Evolutionary conservation across 2,329 filamentous ascomycete genomes (phyloP), one percentile per base, ranked within the genome.

Genomic region (Trichoderma koningiopsis): DNA sequence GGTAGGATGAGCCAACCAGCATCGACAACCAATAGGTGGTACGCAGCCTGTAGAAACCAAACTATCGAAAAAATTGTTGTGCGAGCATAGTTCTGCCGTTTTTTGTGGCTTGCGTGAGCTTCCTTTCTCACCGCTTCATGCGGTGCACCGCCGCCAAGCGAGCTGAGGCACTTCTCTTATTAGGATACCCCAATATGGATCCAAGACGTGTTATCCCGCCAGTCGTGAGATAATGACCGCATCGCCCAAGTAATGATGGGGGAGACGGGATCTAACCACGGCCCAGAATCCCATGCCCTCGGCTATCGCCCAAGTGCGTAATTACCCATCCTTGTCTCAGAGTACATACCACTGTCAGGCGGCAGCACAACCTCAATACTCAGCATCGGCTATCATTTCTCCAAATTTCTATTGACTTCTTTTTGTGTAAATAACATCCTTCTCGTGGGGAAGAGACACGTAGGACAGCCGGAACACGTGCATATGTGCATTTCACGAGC

Each of bases 61-160:
- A 63, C 66, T 62, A 68, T 68, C 52, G 66, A 68, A 68, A 56
- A 68, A 56, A 68, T 58, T 29, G 66, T 29, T 68, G 66, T 62
- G 66, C 31, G 57, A 65, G 63, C 16, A 60, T 29, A 40, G 40
- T n/a, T 57, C 16, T 49, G 29, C 29, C 27, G 33, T 59, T 49
- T 16, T 16, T 24, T 52, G 53, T 64, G 60, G 59, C 37, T 52
- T 56, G 37, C 24, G 53, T 35, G 55, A 58, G 63, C 55, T 33
- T 59, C 47, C 61, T 33, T 47, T 66, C 53, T 66, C 68, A 66
- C 68, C 68, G 68, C 68, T 69, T 52, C 40, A 65, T 56, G 61
- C 47, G 55, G 68, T 69, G 61, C 31, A 61, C 43, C 60, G 31
- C 66, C 60, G 55, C 61, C 68, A 69, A 69, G 68, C 68, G 61